Conservation (phyloP, 1,284 basidiomycete species). For the Apiotrichum brassicae region DNA sequence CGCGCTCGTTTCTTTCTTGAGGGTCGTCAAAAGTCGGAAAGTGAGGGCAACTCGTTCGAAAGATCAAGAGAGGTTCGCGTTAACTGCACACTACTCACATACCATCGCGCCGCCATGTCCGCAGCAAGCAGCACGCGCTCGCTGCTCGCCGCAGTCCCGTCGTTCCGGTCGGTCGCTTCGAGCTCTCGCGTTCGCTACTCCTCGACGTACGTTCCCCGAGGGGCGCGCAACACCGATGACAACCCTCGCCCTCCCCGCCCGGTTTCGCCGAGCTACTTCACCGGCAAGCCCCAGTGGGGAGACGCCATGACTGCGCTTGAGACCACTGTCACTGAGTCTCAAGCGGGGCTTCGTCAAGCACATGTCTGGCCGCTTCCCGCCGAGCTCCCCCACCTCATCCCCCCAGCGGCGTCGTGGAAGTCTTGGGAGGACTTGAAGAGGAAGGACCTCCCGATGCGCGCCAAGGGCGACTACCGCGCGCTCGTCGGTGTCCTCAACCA, state of each 20-base stretch:
- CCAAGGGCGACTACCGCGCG: constrained; percentile 65
- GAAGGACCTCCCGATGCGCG: constrained; percentile 55
- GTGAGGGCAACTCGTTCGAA: not conserved
- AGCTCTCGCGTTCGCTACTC: constrained; percentile 4
- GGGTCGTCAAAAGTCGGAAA: constrained; percentile 11
- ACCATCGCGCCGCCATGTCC: not conserved
- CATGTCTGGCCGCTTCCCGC: constrained; percentile 73
- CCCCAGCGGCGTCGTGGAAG: constrained; percentile 61
- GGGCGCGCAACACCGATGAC: not conserved
- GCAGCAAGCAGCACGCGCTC: constrained; percentile 5
- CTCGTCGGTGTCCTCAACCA: constrained; percentile 62
- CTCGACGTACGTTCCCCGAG: constrained; percentile 8
- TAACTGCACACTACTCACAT: not conserved
- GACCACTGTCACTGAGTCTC: constrained; percentile 57
- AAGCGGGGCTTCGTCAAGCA: constrained; percentile 57
- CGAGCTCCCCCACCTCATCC: constrained; percentile 56
- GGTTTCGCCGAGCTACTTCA: constrained; percentile 71
- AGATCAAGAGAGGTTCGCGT: not conserved
- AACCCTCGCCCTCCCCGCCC: constrained; percentile 36
- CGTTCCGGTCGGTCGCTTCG: constrained; percentile 1
- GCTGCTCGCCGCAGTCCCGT: constrained; percentile 5
- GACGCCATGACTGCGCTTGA: constrained; percentile 67
- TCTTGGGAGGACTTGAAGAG: constrained; percentile 43
- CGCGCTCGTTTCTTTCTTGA: not conserved
- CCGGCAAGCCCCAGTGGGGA: constrained; percentile 71